Percentiles rank a stretch among this genome's conserved stretches.
Conservation (phyloP, 2,329 filamentous ascomycete genomes). For the Colletotrichum sp. region DNA sequence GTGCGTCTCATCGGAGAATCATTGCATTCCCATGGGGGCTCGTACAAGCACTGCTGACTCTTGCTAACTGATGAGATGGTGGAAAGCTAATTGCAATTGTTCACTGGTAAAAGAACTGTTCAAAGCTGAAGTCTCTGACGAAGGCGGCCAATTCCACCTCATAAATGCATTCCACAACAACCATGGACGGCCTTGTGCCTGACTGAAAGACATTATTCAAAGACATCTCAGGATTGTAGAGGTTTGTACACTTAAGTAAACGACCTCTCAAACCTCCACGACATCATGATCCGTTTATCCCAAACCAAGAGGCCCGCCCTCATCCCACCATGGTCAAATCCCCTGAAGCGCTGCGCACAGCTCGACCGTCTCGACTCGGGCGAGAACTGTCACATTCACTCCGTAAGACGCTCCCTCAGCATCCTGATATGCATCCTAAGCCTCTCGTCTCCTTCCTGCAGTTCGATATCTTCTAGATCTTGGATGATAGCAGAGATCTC, state of each 20-base stretch:
- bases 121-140: background rate
- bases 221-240: background rate
- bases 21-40: background rate
- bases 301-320: background rate
- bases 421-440: background rate
- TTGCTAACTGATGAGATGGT: background rate
- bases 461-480: background rate
- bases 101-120: background rate
- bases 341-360: background rate
- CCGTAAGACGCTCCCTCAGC: background rate
- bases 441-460: background rate
- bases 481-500: background rate
- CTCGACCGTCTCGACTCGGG: background rate
- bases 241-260: background rate
- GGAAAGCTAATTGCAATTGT: background rate
- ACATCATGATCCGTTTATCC: background rate
- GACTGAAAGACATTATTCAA: background rate
- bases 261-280: background rate
- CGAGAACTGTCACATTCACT: background rate
- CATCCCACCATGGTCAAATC: background rate
- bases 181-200: background rate
- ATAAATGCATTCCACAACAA: background rate
- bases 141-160: background rate
- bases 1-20: background rate
- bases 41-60: background rate